These are phyloP conservation scores for Mycocalia duriaeana DNA, from an alignment of 1,284 basidiomycete species.

Conservation along the genomic window DNA sequence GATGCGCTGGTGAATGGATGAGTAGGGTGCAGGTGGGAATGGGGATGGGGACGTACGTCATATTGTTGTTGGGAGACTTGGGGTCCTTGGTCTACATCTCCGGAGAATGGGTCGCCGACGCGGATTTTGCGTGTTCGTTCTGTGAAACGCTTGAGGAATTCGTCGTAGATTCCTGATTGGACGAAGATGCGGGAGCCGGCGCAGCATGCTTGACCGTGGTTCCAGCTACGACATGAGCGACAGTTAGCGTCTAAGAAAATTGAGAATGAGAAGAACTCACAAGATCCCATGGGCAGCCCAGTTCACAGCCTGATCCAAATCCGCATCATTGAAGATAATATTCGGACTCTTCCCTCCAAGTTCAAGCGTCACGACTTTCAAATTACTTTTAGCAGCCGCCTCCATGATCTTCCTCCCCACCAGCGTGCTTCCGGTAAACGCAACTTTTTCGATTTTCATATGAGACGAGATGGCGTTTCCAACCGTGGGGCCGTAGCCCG, in stretches of 20 bases:
- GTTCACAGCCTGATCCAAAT: slow-evolving; percentile 74
- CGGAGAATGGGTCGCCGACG: slow-evolving; percentile 75
- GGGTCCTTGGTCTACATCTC: slow-evolving; percentile 41
- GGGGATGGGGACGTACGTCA: slow-evolving; percentile 6
- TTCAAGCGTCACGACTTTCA: slow-evolving; percentile 89
- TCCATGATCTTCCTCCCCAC: slow-evolving; percentile 86
- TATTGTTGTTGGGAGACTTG: slow-evolving; percentile 26
- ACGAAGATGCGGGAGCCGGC: slow-evolving; percentile 86
- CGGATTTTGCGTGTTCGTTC: slow-evolving; percentile 50
- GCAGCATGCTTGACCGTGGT: slow-evolving; percentile 82
- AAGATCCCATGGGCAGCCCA: slow-evolving; percentile 83
- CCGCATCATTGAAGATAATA: slow-evolving; percentile 69
- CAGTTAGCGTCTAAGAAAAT: neutral
- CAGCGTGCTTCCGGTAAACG: slow-evolving; percentile 76
- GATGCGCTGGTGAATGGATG: slow-evolving; percentile 70
- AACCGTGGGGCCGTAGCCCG: slow-evolving; percentile 71
- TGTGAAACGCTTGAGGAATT: slow-evolving; percentile 63
- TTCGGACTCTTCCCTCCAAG: slow-evolving; percentile 90
- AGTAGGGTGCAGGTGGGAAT: slow-evolving; percentile 2
- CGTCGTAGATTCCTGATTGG: slow-evolving; percentile 78
- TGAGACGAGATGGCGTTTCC: slow-evolving; percentile 55
- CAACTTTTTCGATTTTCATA: slow-evolving; percentile 64
- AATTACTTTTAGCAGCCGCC: slow-evolving; percentile 76
- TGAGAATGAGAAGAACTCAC: slow-evolving; percentile 35
- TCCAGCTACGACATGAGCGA: slow-evolving; percentile 50